Base-by-base conservation (phyloP, 495 filamentous ascomycete genomes). In the Penicillium odoratum region DNA sequence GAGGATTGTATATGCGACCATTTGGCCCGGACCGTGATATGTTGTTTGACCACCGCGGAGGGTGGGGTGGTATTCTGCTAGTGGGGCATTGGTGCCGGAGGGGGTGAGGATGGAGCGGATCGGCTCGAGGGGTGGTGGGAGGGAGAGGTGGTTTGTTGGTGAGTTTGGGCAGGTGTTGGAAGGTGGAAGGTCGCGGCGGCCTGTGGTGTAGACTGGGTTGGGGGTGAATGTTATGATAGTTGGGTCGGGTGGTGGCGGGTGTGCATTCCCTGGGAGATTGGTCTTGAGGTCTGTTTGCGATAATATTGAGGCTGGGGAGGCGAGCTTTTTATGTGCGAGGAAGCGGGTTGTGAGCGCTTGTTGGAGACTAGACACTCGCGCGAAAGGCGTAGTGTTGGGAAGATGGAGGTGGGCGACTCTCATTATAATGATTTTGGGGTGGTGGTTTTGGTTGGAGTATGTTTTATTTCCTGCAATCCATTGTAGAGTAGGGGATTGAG, bases 1-100 rank as follows among this genome's bases (percentile, higher is more conserved):
- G 21, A 94, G 72, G 40, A 98, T 84, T 13, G 93, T 90, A 71
- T 96, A 98, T 11, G 91, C 86, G 26, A 97, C 90, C 57, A 93
- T 74, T 69, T 98, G 94, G 0, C 94, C 94, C 0, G 94, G 94
- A 0, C 94, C 94, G 68, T 98, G 94, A 77, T 96, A 98, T 5
- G 94, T 98, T 0, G 89, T 93, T 56, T 94, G 89, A 0, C 94
- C 94, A 60, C 94, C 94, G 46, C 94, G 86, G 7, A 87, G 82
- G 6, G 91, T 87, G 53, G 85, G 79, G 40, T 83, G 69, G 62
- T 95, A 81, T 18, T 85, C 82, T 18, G 91, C 89, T 40, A 60
- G 62, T 13, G 51, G 52, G 15, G 79, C 74, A 26, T 68, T 52
- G 38, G 69, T 67, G 33, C 60, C 65, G 4, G 85, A 70, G 45